Base-by-base conservation (phyloP, 805 yeast genomes). In the Candida ovalis region DNA sequence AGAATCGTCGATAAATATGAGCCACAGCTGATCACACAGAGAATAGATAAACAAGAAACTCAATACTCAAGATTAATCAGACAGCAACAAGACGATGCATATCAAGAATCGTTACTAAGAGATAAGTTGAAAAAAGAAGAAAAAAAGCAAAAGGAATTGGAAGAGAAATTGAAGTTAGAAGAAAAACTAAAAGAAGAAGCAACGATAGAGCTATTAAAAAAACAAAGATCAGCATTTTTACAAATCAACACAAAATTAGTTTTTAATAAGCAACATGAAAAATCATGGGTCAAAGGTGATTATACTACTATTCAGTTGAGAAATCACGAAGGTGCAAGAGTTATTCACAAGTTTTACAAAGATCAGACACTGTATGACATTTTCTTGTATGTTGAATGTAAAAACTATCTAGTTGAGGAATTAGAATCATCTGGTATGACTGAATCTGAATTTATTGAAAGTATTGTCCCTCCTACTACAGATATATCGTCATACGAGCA, bases 61-160 rank as follows among this genome's bases (percentile, higher is more conserved):
- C 78, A 76, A 40, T 64, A 76, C 51, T 74, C 83, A 32, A 80
- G 89, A 58, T 68, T 76, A 25, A 67, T 86, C 18, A 75, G 80
- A 54, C 76, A 78, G 55, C 75, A 80, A 52, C 94, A 86, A 62
- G 89, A 86, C 55, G 68, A 71, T 43, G 88, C 88, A 18, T 87
- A 81, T 58, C 75, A 80, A 54, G 76, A 74, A 51, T 81, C 89
- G 0, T 66, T 86, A 44, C 67, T 74, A 32, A 72, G 69, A 42
- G 94, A 87, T 64, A 73, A 70, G 54, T 55, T 72, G 38, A 81
- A 83, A 57, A 77, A 77, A 58, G 65, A 72, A 36, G 70, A 76
- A 50, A 77, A 73, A 53, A 61, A 66, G 42, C 54, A 55, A 36
- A 52, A 49, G 40, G 60, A 59, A 65, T 51, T 51, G 21, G 47